phyloP scores from a whole-genome alignment of 106 monocot species.

The Dendrobium catenatum region DNA sequence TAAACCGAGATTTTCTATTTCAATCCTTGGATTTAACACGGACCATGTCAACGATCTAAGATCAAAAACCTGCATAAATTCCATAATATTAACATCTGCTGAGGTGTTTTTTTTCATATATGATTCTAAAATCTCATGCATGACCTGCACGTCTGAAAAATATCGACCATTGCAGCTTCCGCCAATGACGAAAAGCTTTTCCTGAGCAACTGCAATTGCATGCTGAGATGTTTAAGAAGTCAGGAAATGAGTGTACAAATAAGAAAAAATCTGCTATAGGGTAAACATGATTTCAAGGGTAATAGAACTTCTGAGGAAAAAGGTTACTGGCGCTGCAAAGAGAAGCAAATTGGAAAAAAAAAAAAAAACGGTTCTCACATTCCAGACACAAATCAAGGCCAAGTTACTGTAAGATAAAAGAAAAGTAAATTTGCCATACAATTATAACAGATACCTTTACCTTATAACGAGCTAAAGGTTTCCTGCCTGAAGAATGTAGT shows the following conservation, averaged over 20 bases:
- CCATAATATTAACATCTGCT: not conserved
- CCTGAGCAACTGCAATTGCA: conserved; percentile 54
- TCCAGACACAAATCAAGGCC: not conserved
- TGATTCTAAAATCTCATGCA: not conserved
- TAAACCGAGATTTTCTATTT: conserved; percentile 18
- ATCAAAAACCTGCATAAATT: conserved; percentile 63
- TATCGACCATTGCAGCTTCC: conserved; percentile 90
- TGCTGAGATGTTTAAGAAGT: conserved; percentile 42
- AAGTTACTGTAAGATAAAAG: not conserved
- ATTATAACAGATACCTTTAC: not conserved
- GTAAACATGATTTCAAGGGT: not conserved
- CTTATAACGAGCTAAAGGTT: conserved; percentile 7
- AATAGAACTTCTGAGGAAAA: conserved; percentile 1
- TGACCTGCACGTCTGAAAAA: conserved; percentile 80
- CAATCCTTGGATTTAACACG: conserved; percentile 13
- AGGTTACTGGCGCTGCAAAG: not conserved
- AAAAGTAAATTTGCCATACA: not conserved
- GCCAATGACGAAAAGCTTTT: conserved; percentile 72
- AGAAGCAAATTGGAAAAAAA: not conserved
- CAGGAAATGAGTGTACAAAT: conserved; percentile 2
- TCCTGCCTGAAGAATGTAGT: not conserved
- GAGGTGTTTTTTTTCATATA: not conserved
- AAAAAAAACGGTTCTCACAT: not conserved
- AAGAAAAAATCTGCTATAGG: not conserved
- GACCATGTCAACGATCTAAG: conserved; percentile 68